Percentiles rank a stretch among this genome's conserved stretches.
Conservation (phyloP, 1,284 basidiomycete genomes). For the Leccinum fallax region DNA sequence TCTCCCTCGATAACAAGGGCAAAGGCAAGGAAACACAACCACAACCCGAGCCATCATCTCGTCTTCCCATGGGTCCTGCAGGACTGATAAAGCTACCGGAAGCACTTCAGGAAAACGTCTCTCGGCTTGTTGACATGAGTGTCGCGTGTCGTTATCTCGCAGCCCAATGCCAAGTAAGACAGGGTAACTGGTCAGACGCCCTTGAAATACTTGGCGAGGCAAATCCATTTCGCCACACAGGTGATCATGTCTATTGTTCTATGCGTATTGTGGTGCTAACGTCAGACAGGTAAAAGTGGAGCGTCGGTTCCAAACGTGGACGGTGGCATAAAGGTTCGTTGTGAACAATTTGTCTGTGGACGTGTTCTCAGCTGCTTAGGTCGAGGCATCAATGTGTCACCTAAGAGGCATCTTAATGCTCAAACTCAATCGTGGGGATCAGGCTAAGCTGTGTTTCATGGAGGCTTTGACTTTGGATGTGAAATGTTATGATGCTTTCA, state of each 20-base stretch:
- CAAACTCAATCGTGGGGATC: conserved; percentile 85
- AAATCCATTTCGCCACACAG: conserved; percentile 80
- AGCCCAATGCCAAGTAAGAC: conserved; percentile 89
- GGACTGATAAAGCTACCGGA: conserved; percentile 68
- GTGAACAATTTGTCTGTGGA: conserved; percentile 2
- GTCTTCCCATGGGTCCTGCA: conserved; percentile 68
- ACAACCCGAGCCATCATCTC: conserved; percentile 43
- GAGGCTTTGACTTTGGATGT: conserved; percentile 94
- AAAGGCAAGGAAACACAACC: conserved; percentile 61
- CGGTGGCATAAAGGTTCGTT: conserved; percentile 80
- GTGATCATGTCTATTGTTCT: conserved; percentile 34
- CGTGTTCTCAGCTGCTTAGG: conserved; percentile 47
- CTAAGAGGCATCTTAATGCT: conserved; percentile 93
- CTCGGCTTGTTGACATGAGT: conserved; percentile 86
- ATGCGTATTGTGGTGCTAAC: conserved; percentile 1
- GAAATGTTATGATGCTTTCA: conserved; percentile 97
- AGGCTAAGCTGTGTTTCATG: conserved; percentile 93
- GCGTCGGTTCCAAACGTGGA: conserved; percentile 75
- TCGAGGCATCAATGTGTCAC: conserved; percentile 95
- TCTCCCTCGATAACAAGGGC: conserved; percentile 45
- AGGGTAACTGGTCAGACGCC: conserved; percentile 93
- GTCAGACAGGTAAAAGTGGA: conserved; percentile 54
- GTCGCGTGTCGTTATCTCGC: conserved; percentile 93
- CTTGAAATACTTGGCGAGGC: conserved; percentile 92
- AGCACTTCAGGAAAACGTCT: conserved; percentile 62